Conservation (phyloP, 192 early-diverging fungal genomes). For the Entomortierella beljakovae region DNA sequence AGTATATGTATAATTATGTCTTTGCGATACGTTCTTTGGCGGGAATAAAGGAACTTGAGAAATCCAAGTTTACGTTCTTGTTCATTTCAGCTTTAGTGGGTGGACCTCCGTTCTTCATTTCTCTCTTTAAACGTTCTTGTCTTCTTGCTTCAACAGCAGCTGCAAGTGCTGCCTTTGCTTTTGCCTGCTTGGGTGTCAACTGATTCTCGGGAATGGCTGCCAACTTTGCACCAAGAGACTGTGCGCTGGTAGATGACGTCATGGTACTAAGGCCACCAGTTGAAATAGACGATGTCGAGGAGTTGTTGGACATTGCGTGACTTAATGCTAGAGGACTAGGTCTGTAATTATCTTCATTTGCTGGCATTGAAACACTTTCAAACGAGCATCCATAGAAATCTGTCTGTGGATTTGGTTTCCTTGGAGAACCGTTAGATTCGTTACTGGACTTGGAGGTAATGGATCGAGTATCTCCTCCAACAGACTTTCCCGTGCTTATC, state of each 20-base stretch:
- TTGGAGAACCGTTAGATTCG: constrained; percentile 2
- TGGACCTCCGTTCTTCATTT: constrained; percentile 35
- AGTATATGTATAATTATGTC: neutral
- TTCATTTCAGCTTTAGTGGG: constrained; percentile 26
- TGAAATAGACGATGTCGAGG: constrained; percentile 30
- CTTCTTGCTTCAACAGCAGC: constrained; percentile 45
- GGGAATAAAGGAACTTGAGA: constrained; percentile 35
- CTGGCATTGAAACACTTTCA: constrained; percentile 1
- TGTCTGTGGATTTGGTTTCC: constrained; percentile 36
- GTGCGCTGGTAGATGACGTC: constrained; percentile 3
- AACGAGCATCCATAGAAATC: constrained; percentile 54
- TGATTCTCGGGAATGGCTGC: constrained; percentile 39
- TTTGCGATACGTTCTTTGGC: constrained; percentile 39
- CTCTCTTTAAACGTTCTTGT: constrained; percentile 37
- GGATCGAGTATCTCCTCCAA: constrained; percentile 29
- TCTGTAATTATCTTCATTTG: constrained; percentile 39
- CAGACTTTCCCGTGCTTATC: constrained; percentile 6
- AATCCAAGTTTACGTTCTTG: constrained; percentile 41
- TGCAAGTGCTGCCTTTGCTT: constrained; percentile 51
- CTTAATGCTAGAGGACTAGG: constrained; percentile 31
- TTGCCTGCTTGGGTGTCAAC: constrained; percentile 48
- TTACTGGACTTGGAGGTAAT: constrained; percentile 41
- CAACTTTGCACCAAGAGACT: constrained; percentile 26
- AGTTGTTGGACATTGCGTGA: constrained; percentile 23
- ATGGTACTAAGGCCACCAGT: constrained; percentile 5